Percentiles rank a stretch among this genome's conserved stretches.
phyloP scores from a whole-genome alignment of 176 grass and related monocot genomes.

The Avena insularis region DNA sequence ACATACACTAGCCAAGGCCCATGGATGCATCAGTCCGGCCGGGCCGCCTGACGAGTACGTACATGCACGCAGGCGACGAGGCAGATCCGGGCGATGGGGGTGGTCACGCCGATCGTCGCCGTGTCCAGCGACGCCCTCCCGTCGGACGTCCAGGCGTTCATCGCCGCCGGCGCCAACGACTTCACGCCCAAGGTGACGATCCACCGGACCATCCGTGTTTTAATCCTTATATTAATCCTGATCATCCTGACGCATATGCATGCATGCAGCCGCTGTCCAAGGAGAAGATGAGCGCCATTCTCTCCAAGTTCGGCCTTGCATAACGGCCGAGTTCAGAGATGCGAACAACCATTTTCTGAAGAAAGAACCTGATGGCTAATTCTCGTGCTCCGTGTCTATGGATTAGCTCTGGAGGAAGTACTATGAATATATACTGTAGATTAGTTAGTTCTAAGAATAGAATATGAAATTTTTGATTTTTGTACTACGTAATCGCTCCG shows the following conservation, averaged over 20 bases:
- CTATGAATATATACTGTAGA: no score
- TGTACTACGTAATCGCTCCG: no score
- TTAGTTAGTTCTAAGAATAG: no score
- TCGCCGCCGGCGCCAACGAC: conserved; percentile 62
- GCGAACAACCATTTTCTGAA: no score
- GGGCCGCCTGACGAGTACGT: background rate
- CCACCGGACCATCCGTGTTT: background rate
- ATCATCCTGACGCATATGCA: background rate
- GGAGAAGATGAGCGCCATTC: conserved; percentile 52
- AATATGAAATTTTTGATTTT: background rate
- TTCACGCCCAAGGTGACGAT: conserved; percentile 61
- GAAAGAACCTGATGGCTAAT: no score
- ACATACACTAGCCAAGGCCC: background rate
- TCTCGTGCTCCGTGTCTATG: no score
- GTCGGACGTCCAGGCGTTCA: conserved; percentile 67
- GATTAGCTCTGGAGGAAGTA: no score
- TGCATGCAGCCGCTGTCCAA: conserved; percentile 59
- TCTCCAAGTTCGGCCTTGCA: conserved; percentile 53
- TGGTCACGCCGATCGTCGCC: conserved; percentile 65
- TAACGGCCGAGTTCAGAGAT: background rate
- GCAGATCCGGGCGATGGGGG: conserved; percentile 60
- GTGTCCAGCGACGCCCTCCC: conserved; percentile 59
- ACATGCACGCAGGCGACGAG: conserved; percentile 51
- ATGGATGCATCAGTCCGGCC: background rate
- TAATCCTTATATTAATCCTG: background rate